These are phyloP conservation scores for Podospora fimiseda DNA, from an alignment of 495 filamentous ascomycete species.

Conservation along the genomic window DNA sequence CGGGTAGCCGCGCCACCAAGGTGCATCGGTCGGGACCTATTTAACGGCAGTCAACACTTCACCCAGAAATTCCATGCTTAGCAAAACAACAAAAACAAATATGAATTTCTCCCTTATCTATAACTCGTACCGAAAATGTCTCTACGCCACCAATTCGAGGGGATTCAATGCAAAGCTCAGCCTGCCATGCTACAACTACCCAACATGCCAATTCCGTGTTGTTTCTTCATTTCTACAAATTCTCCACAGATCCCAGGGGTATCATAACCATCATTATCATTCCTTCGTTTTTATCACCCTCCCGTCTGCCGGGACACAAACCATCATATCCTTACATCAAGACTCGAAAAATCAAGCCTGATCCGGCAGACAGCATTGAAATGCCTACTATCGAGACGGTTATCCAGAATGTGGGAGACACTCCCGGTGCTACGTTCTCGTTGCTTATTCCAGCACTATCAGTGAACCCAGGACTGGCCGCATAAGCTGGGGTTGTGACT, in stretches of 20 bases:
- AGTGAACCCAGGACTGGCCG: slow-evolving; percentile 35
- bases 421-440: slow-evolving; percentile 26
- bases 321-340: background rate
- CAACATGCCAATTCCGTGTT: no score
- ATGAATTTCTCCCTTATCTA: no score
- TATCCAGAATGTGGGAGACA: slow-evolving; percentile 28
- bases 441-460: slow-evolving; percentile 8
- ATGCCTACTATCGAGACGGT: slow-evolving; percentile 29
- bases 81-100: no score
- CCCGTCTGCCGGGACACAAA: background rate
- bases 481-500: slow-evolving; percentile 29
- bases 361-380: slow-evolving; percentile 24
- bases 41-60: no score
- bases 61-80: no score
- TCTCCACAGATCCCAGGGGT: background rate
- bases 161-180: background rate
- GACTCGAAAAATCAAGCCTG: background rate
- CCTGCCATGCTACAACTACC: background rate
- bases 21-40: no score
- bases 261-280: background rate
- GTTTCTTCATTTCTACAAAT: no score
- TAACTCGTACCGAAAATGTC: no score
- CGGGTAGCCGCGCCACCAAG: no score
- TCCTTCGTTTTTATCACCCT: background rate
- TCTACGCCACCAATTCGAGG: no score